Conservation (phyloP, 2,329 filamentous ascomycete species). For the Colletotrichum chlorophyti region DNA sequence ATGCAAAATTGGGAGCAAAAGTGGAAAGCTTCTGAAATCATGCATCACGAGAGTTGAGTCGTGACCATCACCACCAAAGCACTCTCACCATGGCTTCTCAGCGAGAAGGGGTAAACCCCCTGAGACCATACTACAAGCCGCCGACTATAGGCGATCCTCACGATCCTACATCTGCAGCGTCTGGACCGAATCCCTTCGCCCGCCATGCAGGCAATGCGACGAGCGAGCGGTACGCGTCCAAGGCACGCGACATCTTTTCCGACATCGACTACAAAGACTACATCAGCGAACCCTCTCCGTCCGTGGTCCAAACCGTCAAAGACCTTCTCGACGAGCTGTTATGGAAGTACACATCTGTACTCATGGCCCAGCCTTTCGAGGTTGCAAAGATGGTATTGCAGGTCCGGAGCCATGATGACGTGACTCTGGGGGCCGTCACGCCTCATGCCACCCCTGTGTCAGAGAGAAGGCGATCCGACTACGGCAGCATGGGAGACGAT, state of each 20-base stretch:
- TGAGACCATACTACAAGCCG: conserved; percentile 74
- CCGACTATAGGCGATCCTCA: conserved; percentile 59
- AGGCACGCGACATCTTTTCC: conserved; percentile 84
- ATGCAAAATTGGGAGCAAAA: conserved; percentile 24
- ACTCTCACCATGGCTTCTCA: conserved; percentile 51
- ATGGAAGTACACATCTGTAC: conserved; percentile 89
- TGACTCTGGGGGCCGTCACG: conserved; percentile 36
- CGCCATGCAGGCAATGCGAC: conserved; percentile 48
- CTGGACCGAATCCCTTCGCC: conserved; percentile 53
- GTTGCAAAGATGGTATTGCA: conserved; percentile 95
- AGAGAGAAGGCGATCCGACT: conserved; percentile 39
- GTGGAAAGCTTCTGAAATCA: conserved; percentile 27
- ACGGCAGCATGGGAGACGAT: conserved; percentile 43
- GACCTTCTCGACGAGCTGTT: conserved; percentile 83
- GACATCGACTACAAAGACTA: conserved; percentile 95
- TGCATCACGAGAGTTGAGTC: conserved; percentile 19
- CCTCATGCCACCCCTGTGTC: conserved; percentile 36
- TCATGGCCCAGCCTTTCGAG: conserved; percentile 95
- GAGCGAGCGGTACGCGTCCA: conserved; percentile 54
- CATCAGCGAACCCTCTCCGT: conserved; percentile 77
- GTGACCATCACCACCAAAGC: conserved; percentile 3
- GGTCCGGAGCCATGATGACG: conserved; percentile 64
- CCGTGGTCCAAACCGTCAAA: conserved; percentile 75
- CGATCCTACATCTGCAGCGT: conserved; percentile 41
- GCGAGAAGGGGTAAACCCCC: conserved; percentile 63